A percentile compares a stretch with the other conserved stretches of the same genome.
Conservation (phyloP, 169 alveolate species). For the Cryptosporidium xiaoi region DNA sequence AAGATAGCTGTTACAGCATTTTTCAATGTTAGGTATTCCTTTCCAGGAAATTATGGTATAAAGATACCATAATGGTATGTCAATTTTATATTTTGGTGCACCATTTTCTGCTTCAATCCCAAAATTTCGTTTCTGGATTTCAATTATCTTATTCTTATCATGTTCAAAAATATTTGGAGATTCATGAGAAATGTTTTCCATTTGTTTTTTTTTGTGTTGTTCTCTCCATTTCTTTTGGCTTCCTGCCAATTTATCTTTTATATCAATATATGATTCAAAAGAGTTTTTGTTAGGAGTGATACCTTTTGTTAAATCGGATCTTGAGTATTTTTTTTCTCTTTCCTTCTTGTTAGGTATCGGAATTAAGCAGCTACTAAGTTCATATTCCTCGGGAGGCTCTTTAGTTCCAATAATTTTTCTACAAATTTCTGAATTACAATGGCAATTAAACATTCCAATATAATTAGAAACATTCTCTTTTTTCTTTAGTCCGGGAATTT, state of each 20-base stretch:
- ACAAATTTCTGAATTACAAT: slow-evolving; percentile 30
- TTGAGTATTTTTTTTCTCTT: neutral
- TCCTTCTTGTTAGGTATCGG: slow-evolving; percentile 28
- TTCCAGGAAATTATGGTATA: slow-evolving; percentile 31
- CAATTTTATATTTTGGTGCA: neutral
- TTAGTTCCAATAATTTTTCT: slow-evolving; percentile 45
- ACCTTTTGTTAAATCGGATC: neutral
- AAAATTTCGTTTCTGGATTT: slow-evolving; percentile 6
- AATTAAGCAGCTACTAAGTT: slow-evolving; percentile 27
- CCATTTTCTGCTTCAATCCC: neutral
- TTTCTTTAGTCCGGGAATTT: slow-evolving; percentile 22
- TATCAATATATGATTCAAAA: slow-evolving; percentile 11
- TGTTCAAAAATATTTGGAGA: slow-evolving; percentile 6
- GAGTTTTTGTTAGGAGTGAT: slow-evolving; percentile 29
- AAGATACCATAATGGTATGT: slow-evolving; percentile 41
- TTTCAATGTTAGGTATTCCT: slow-evolving; percentile 29
- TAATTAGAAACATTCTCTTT: neutral
- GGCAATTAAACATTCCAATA: slow-evolving; percentile 17
- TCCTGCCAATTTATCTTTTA: slow-evolving; percentile 33
- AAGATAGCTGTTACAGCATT: slow-evolving; percentile 35
- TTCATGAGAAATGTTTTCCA: neutral
- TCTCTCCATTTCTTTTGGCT: slow-evolving; percentile 59
- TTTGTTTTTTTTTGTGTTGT: neutral
- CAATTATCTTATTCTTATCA: slow-evolving; percentile 4
- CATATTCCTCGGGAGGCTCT: slow-evolving; percentile 4